phyloP scores from a whole-genome alignment of 1,139 yeast genomes.

The Hemisphaericaspora lyxosophila region DNA sequence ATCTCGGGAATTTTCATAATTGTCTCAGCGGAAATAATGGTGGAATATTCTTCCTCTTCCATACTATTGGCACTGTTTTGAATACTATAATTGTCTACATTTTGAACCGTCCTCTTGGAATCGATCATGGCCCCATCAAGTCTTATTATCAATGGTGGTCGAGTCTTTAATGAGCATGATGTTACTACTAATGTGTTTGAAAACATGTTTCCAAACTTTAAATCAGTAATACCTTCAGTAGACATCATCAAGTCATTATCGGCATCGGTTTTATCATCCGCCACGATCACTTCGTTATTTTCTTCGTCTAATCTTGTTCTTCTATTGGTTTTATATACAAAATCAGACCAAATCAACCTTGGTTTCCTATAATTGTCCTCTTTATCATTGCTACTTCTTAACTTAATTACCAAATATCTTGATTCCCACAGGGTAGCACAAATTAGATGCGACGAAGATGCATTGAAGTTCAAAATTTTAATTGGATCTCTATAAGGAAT shows the following conservation, averaged over 20 bases:
- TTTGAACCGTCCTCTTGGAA: conserved; percentile 9
- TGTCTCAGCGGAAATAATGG: conserved; percentile 33
- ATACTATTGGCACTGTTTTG: conserved; percentile 22
- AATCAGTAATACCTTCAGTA: conserved; percentile 84
- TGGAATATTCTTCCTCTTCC: conserved; percentile 20
- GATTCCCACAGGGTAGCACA: conserved; percentile 87
- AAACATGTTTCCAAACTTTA: conserved; percentile 51
- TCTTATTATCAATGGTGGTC: conserved; percentile 38
- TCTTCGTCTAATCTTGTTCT: conserved; percentile 17
- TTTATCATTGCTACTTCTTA: conserved; percentile 39
- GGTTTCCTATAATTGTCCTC: conserved; percentile 52
- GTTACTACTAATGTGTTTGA: conserved; percentile 39
- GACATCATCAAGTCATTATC: conserved; percentile 52
- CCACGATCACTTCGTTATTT: conserved; percentile 16
- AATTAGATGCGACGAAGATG: conserved; percentile 65
- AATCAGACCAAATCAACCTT: conserved; percentile 52
- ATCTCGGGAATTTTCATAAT: conserved; percentile 64
- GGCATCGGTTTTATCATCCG: conserved; percentile 19
- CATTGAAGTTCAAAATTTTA: conserved; percentile 67
- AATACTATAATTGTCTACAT: conserved; percentile 19
- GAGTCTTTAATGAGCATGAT: conserved; percentile 35
- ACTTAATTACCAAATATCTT: conserved; percentile 70
- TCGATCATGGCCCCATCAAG: conserved; percentile 40
- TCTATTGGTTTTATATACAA: conserved; percentile 19
- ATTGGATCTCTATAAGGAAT: conserved; percentile 86